phyloP scores from a whole-genome alignment of 2,329 filamentous ascomycete species.

The Paramyrothecium roridum region DNA sequence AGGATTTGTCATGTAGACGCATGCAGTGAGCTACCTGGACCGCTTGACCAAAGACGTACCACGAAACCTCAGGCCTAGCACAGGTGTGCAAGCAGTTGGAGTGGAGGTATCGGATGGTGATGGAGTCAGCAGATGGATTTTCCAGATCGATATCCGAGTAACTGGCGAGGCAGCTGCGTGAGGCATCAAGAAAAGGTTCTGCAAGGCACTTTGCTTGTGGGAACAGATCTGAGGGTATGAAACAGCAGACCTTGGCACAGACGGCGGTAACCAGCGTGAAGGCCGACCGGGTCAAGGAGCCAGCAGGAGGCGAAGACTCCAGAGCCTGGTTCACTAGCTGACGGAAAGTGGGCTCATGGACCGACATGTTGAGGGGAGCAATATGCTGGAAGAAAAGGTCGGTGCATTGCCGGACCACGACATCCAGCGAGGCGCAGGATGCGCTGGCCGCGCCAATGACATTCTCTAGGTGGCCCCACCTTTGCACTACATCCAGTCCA shows the following conservation, averaged over 20 bases:
- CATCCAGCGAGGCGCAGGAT: neutral
- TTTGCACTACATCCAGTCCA: neutral
- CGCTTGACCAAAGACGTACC: conserved; percentile 43
- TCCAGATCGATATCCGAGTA: conserved; percentile 40
- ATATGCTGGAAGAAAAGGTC: conserved; percentile 40
- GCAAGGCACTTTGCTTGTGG: conserved; percentile 32
- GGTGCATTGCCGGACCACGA: conserved; percentile 27
- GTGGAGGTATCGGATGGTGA: conserved; percentile 41
- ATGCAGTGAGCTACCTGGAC: conserved; percentile 38
- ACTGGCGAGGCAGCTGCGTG: conserved; percentile 30
- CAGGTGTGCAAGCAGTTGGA: conserved; percentile 41
- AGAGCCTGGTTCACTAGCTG: neutral
- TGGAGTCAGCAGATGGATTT: conserved; percentile 36
- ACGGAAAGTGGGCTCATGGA: conserved; percentile 35
- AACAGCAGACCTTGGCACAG: conserved; percentile 36
- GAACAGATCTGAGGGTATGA: conserved; percentile 35
- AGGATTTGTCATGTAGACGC: conserved; percentile 37
- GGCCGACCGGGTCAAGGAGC: conserved; percentile 1
- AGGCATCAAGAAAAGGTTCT: conserved; percentile 34
- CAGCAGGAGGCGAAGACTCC: neutral
- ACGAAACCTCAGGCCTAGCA: conserved; percentile 38
- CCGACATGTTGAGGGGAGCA: conserved; percentile 36
- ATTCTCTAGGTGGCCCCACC: neutral
- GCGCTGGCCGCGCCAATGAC: neutral
- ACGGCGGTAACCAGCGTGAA: conserved; percentile 41